phyloP scores from a whole-genome alignment of 257 asterid species.

The Anisodus tanguticus region DNA sequence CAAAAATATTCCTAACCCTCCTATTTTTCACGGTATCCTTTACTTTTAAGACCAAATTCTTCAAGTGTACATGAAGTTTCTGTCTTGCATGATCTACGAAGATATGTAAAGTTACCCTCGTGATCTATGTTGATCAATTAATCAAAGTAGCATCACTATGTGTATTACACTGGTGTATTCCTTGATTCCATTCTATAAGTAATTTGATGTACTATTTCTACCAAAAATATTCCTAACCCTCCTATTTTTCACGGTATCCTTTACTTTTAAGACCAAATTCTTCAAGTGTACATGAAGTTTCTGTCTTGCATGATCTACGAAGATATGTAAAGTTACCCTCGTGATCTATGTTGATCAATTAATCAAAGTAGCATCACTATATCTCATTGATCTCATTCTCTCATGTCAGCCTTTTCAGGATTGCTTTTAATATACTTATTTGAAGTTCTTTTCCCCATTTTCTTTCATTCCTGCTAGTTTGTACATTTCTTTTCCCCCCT shows the following conservation, averaged over 20 bases:
- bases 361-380: background rate
- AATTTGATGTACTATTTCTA: background rate
- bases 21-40: too few relatives aligned
- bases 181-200: background rate
- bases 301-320: slow-evolving; percentile 1
- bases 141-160: background rate
- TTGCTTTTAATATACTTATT: background rate
- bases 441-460: background rate
- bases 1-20: too few relatives aligned
- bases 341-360: slow-evolving; percentile 12
- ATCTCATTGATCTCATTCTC: slow-evolving; percentile 15
- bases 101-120: background rate
- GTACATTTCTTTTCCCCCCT: background rate
- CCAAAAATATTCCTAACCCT: background rate
- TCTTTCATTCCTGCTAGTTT: slow-evolving; percentile 22
- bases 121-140: slow-evolving; percentile 13
- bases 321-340: background rate
- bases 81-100: background rate
- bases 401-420: background rate
- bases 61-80: background rate
- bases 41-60: too few relatives aligned
- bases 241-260: background rate
- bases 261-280: background rate
- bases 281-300: background rate
- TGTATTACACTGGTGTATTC: background rate